phyloP scores from a whole-genome alignment of 163 green algal genomes.

The Scenedesmus sp. region DNA sequence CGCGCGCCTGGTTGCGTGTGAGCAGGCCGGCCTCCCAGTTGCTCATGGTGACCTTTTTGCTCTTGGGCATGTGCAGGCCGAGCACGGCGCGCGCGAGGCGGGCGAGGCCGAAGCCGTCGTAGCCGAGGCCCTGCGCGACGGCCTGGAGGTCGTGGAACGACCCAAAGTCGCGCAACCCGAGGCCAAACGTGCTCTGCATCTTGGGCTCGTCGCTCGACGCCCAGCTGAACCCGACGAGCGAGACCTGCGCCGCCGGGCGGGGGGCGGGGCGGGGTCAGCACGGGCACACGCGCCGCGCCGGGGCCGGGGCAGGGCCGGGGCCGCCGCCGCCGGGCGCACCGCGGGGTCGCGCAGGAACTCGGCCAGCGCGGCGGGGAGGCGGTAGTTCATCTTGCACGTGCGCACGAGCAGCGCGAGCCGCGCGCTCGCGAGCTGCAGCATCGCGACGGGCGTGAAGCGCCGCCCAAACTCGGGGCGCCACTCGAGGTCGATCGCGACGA shows the following conservation, averaged over 20 bases:
- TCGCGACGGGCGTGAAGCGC: slow-evolving; percentile 54
- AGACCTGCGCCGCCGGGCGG: background rate
- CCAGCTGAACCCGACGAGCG: slow-evolving; percentile 68
- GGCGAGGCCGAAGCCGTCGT: slow-evolving; percentile 52
- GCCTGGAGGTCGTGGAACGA: slow-evolving; percentile 68
- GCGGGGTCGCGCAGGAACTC: slow-evolving; percentile 49
- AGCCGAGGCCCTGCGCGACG: slow-evolving; percentile 52
- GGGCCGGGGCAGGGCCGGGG: no score
- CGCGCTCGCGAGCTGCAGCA: slow-evolving; percentile 61
- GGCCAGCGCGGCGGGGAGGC: slow-evolving; percentile 46
- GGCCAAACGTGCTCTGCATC: slow-evolving; percentile 60
- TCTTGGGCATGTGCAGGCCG: slow-evolving; percentile 59
- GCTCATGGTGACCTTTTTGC: slow-evolving; percentile 60
- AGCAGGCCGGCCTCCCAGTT: slow-evolving; percentile 68
- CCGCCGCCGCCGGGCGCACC: background rate
- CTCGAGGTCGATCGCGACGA: slow-evolving; percentile 76
- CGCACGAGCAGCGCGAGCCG: slow-evolving; percentile 53
- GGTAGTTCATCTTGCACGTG: slow-evolving; percentile 48
- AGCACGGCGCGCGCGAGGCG: slow-evolving; percentile 54
- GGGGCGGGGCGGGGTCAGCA: no score
- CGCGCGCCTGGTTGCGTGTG: slow-evolving; percentile 27
- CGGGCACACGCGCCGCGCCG: no score
- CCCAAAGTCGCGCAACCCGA: slow-evolving; percentile 50
- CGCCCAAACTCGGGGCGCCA: slow-evolving; percentile 59
- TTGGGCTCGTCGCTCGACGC: slow-evolving; percentile 65